phyloP scores from a whole-genome alignment of 176 grass and related monocot species.

The Cymbopogon citratus region DNA sequence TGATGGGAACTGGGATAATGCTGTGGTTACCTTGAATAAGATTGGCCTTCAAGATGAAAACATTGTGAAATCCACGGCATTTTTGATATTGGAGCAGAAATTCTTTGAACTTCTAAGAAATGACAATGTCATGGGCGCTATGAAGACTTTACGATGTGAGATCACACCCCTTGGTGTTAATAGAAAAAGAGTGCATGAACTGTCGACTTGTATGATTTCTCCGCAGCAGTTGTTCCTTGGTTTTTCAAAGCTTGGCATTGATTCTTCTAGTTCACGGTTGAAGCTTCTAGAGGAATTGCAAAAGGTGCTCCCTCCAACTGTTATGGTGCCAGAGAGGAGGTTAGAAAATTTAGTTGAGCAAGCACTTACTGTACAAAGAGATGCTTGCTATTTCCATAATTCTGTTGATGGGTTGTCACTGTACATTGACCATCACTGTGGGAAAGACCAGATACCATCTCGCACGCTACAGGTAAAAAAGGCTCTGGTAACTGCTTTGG shows the following conservation, averaged over 20 bases:
- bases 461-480: slow-evolving; percentile 56
- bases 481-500: slow-evolving; percentile 6
- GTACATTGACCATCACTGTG: slow-evolving; percentile 76
- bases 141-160: slow-evolving; percentile 68
- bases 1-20: slow-evolving; percentile 68
- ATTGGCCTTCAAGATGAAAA: slow-evolving; percentile 64
- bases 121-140: slow-evolving; percentile 56
- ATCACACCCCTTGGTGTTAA: slow-evolving; percentile 74
- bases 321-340: slow-evolving; percentile 86
- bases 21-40: slow-evolving; percentile 67
- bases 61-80: slow-evolving; percentile 54
- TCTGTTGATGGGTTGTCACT: slow-evolving; percentile 71
- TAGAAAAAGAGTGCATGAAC: slow-evolving; percentile 64
- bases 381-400: slow-evolving; percentile 90
- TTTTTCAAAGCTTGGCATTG: slow-evolving; percentile 43
- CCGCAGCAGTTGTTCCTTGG: slow-evolving; percentile 45
- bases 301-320: slow-evolving; percentile 61
- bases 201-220: slow-evolving; percentile 58
- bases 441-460: slow-evolving; percentile 81
- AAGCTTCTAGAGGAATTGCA: slow-evolving; percentile 87
- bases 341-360: slow-evolving; percentile 84
- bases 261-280: slow-evolving; percentile 40
- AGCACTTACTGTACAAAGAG: slow-evolving; percentile 66
- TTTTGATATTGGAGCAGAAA: slow-evolving; percentile 89
- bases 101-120: slow-evolving; percentile 77